Conservation (phyloP, 1,139 yeast genomes). For the Scheffersomyces segobiensis region DNA sequence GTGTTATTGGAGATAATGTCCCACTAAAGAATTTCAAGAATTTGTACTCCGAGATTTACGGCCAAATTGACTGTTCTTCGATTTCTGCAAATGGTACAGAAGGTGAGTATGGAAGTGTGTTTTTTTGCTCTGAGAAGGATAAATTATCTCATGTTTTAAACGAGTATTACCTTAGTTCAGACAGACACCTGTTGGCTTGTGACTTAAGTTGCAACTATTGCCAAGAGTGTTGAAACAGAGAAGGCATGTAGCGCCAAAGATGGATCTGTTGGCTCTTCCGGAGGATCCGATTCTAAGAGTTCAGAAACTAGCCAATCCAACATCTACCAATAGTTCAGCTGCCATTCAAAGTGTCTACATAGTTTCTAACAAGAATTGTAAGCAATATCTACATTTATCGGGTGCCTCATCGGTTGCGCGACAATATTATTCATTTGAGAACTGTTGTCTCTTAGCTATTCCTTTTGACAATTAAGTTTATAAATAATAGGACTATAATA, state of each 20-base stretch:
- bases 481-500: too few relatives aligned
- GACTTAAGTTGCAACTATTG: conserved; percentile 42
- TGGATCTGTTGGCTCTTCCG: conserved; percentile 20
- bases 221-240: conserved; percentile 21
- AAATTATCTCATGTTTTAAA: conserved; percentile 64
- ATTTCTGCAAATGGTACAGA: conserved; percentile 59
- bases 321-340: conserved; percentile 22
- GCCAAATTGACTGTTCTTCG: conserved; percentile 48
- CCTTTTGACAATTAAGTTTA: too few relatives aligned
- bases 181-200: conserved; percentile 53
- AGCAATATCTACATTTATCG: conserved; percentile 31
- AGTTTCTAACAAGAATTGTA: conserved; percentile 31
- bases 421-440: conserved; percentile 33
- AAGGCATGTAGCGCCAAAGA: conserved; percentile 32
- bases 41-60: conserved; percentile 56
- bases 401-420: conserved; percentile 42
- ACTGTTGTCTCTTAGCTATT: background rate
- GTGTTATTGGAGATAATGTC: conserved; percentile 17
- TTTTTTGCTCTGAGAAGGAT: conserved; percentile 46
- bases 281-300: conserved; percentile 20
- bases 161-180: conserved; percentile 54
- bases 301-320: conserved; percentile 24
- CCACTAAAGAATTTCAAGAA: conserved; percentile 40
- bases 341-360: conserved; percentile 23
- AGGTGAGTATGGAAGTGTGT: conserved; percentile 26